Evolutionary conservation across 2,329 filamentous ascomycete genomes (phyloP), one percentile per base, ranked within the genome.

Genomic region (Aphanoascus verrucosus): DNA sequence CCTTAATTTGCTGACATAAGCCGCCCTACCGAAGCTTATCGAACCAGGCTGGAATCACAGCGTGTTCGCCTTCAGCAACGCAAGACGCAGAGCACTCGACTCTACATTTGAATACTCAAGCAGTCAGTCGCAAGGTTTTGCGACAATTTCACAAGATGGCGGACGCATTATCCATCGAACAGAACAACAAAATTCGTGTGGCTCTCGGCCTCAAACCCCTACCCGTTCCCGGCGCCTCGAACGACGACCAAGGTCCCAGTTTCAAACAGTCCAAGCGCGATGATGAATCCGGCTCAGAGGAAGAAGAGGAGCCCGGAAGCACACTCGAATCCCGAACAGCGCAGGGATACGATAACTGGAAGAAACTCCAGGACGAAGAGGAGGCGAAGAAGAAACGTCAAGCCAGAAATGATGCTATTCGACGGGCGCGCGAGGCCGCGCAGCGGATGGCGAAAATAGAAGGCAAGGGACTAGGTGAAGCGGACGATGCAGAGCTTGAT

Each of bases 181-280:
- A 96, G 77, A 88, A 88, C 60, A 97, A 97, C 74, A 86, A 90
- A 66, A 85, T 96, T 64, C 88, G 91, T 63, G 77, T 84, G 62
- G 88, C 88, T 48, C 82, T 96, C 73, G 91, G 91, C 65, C 82
- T 96, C 76, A 88, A 91, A 66, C 90, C 89, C 23, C 74, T 97
- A 64, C 88, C 89, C 20, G 86, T 94, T 9, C 86, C 90, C 23
- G 87, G 87, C 60, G 69, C 73, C 52, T 68, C 69, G 57, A 60
- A 67, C 56, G 52, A 59, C 42, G 59, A 67, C 56, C 46, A 60
- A 44, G 80, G 79, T 52, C 81, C 80, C 1, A 67, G 74, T 19
- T 84, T 84, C 70, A 83, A 75, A 62, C 65, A 72, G 48, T 59
- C 71, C 55, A 70, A 75, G 47, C 74, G 76, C 53, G 77, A 73